Evolutionary conservation across 2,329 filamentous ascomycete genomes (phyloP), one percentile per base, ranked within the genome.

Genomic region (Neurospora sp.): DNA sequence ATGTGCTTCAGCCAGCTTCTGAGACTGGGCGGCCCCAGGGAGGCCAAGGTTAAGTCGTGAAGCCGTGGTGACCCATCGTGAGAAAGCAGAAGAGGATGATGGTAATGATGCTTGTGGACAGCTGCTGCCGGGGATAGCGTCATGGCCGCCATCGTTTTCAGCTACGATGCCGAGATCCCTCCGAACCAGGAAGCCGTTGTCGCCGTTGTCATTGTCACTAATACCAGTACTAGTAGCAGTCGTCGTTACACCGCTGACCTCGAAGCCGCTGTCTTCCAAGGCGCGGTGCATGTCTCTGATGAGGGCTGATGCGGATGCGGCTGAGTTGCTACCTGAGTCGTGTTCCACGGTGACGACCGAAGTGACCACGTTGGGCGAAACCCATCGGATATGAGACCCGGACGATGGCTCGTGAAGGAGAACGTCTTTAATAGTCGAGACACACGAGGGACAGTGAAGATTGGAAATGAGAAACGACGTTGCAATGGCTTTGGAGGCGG

Each of bases 371-470:
- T 91, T 92, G 71, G 90, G 86, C 72, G 89, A 90, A 38, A 92
- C 85, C 81, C 86, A 88, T 69, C 76, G 82, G 81, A 82, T 81
- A 76, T 77, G 85, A 80, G 42, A 46, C 9, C 76, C 78, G 68
- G 74, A 76, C 74, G 80, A 86, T 23, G 78, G 78, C 66, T 82
- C 83, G 71, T 78, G 82, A 71, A 93, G 80, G 71, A 46, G 42
- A 46, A n/a, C 42, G 42, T n/a, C 8, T 76, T 88, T 84, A 76
- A 93, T 92, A 74, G 85, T 84, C 42, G 86, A 85, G 67, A 92
- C 87, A 78, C 91, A 93, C 71, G 90, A 91, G 15, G 90, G 89
- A 80, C 91, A 93, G 80, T 93, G 91, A n/a, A 93, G 84, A 78
- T 93, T 93, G 72, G 85, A 87, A 74, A 93, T 82, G 72, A 93